phyloP scores from a whole-genome alignment of 768 basidiomycete species.

The Suillus decipiens region DNA sequence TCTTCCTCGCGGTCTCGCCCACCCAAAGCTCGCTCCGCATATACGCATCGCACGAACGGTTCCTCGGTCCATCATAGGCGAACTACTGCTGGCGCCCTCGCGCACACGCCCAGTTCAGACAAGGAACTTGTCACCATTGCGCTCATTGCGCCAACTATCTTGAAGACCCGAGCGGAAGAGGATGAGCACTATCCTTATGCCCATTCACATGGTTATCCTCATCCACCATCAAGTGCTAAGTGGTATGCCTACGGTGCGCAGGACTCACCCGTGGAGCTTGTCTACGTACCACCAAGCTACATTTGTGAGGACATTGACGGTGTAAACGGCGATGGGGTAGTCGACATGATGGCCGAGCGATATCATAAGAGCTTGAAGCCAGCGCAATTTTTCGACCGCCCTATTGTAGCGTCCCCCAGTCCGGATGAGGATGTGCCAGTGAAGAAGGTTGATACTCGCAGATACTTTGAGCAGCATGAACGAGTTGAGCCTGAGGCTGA shows the following conservation, averaged over 20 bases:
- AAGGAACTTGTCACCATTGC: constrained; percentile 69
- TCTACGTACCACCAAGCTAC: constrained; percentile 63
- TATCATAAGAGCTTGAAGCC: constrained; percentile 19
- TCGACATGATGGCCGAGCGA: constrained; percentile 21
- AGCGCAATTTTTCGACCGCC: constrained; percentile 20
- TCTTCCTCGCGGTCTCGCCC: constrained; percentile 27
- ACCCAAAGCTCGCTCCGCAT: constrained; percentile 31
- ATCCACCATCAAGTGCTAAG: constrained; percentile 14
- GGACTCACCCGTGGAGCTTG: constrained; percentile 64
- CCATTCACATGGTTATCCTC: constrained; percentile 16
- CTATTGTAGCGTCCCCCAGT: constrained; percentile 14
- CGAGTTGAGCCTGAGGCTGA: constrained; percentile 22
- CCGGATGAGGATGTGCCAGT: constrained; percentile 7
- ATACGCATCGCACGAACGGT: constrained; percentile 23
- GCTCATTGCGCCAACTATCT: constrained; percentile 75
- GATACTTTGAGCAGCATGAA: constrained; percentile 21
- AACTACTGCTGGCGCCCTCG: constrained; percentile 48
- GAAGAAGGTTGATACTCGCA: constrained; percentile 9
- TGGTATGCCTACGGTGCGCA: constrained; percentile 30
- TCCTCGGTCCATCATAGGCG: constrained; percentile 14
- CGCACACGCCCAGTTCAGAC: constrained; percentile 35
- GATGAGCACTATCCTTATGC: constrained; percentile 26
- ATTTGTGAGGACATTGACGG: constrained; percentile 20
- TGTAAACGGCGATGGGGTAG: constrained; percentile 19
- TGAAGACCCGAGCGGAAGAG: constrained; percentile 74